A percentile compares a stretch with the other conserved stretches of the same genome.
Conservation (phyloP, 2,329 filamentous ascomycete species). For the Nemania sp. region DNA sequence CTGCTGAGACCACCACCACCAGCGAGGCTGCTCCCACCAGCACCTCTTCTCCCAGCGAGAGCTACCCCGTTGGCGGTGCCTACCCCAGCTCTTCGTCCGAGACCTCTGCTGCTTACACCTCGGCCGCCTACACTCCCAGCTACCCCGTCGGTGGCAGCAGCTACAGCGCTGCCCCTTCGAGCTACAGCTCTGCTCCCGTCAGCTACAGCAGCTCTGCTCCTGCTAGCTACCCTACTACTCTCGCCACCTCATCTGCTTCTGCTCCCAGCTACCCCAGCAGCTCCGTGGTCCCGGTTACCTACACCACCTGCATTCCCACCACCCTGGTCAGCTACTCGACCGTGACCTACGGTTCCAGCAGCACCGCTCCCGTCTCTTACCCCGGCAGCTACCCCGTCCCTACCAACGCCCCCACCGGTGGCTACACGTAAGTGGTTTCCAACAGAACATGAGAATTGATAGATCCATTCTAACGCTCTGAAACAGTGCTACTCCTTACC, state of each 20-base stretch:
- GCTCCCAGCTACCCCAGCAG: conserved; percentile 52
- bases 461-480: background rate
- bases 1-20: conserved; percentile 15
- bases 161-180: background rate
- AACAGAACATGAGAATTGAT: background rate
- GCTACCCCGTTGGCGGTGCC: conserved; percentile 5
- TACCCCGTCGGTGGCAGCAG: conserved; percentile 26
- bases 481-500: conserved; percentile 40
- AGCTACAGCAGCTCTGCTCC: conserved; percentile 35
- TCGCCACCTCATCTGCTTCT: conserved; percentile 26
- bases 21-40: conserved; percentile 16
- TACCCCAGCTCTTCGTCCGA: background rate
- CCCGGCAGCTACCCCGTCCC: conserved; percentile 28
- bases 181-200: conserved; percentile 11
- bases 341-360: conserved; percentile 25
- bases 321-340: conserved; percentile 37
- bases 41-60: background rate
- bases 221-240: conserved; percentile 29
- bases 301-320: conserved; percentile 49
- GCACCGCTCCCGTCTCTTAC: conserved; percentile 16
- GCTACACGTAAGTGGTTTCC: conserved; percentile 32
- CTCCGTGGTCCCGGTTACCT: conserved; percentile 38
- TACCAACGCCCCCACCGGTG: conserved; percentile 34
- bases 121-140: conserved; percentile 13
- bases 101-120: no score